Evolutionary conservation across 352 stramenopile genomes (phyloP), one percentile per base, ranked within the genome.

Genomic region (Globisporangium radiosum): DNA sequence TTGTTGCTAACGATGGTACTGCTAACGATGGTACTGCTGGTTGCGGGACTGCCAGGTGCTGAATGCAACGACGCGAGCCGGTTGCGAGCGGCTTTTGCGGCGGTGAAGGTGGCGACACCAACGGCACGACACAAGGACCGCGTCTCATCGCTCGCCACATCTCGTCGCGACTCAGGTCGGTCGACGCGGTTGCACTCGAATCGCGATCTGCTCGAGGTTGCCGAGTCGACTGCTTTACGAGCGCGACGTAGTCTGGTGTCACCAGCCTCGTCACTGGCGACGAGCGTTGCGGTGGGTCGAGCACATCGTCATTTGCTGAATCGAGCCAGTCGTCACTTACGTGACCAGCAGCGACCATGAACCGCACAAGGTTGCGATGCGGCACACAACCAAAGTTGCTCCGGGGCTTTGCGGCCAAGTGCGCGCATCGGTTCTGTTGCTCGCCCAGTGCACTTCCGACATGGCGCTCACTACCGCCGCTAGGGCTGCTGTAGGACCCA

Each of bases 271-370:
- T 50, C 14, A 15, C 13, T 17, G 25, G 25, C 25, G 25, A 33
- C 25, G 25, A 33, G 25, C 25, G 25, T 3, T 33, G 25, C 25
- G 25, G 25, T 33, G 25, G 25, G 2, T 33, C 5, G 8, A 17
- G 7, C 13, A 50, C 39, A 39, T 57, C 49, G 33, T 4, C 47
- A 3, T 42, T 39, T 47, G 56, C 8, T 17, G 69, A 68, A 8
- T 59, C 69, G 36, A 85, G 68, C 1, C 53, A 63, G 4, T 72
- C 55, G 0, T 63, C 59, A 57, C 61, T 81, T 40, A 73, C 38
- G 51, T 87, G 75, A 4, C 76, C 78, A 0, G 78, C 78, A 25
- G 62, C 36, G 15, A 65, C 47, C 76, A 88, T 81, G 8, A 76
- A 87, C 17, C 54, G 68, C 44, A 81, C 54, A 49, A 87, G 56